These are phyloP conservation scores for Cucumis sativus DNA, from an alignment of 306 rosid species.

Conservation along the genomic window Cucumber_9930_V3 NC_026659.2:747001-747500, in stretches of 20 bases:
- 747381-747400: not conserved
- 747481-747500: not conserved
- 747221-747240: not conserved
- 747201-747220: not conserved
- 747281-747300: not conserved
- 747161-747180: not conserved
- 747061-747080: too few species aligned
- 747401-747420: not conserved
- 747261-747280: not conserved
- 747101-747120: too few species aligned
- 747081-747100: too few species aligned
- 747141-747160: not conserved
- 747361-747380: not conserved
- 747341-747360: not conserved
- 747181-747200: not conserved
- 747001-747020: too few species aligned
- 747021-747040: too few species aligned
- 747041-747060: too few species aligned
- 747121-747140: too few species aligned
- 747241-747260: not conserved
- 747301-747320: not conserved
- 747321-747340: not conserved
- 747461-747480: not conserved
- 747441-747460: not conserved
- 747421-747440: not conserved